phyloP scores from a whole-genome alignment of 2,329 filamentous ascomycete genomes.

The Sporothrix variecibatus region DNA sequence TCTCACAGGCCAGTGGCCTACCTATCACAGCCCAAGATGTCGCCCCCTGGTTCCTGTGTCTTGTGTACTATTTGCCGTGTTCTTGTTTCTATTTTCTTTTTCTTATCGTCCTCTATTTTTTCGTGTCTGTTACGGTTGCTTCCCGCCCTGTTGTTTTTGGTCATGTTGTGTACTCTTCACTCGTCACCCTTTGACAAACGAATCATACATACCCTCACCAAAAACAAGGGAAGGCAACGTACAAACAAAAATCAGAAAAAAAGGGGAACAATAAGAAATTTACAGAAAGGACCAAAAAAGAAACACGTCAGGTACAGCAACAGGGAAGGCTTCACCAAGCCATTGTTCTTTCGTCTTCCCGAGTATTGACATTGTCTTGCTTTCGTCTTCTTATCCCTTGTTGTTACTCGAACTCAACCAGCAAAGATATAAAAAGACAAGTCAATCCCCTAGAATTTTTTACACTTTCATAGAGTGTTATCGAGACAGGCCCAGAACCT shows the following conservation, averaged over 20 bases:
- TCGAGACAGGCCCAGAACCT: background rate
- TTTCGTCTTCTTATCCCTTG: background rate
- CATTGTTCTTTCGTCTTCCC: background rate
- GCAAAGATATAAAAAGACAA: background rate
- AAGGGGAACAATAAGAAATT: background rate
- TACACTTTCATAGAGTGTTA: background rate
- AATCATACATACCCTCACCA: background rate
- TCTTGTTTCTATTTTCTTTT: background rate
- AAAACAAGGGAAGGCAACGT: background rate
- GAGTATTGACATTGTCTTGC: background rate
- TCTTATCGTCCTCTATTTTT: background rate
- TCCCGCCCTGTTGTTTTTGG: background rate
- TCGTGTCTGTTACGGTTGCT: background rate
- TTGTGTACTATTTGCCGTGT: background rate
- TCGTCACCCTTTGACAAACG: background rate
- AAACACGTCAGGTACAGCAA: background rate
- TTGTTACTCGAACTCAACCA: background rate
- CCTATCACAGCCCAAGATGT: slow-evolving; percentile 3
- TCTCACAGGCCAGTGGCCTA: background rate
- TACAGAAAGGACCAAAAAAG: background rate
- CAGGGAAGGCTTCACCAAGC: too few species aligned
- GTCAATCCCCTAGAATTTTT: background rate
- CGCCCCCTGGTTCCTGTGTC: background rate
- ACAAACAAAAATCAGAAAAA: background rate
- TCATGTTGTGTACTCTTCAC: background rate